Evolutionary conservation across 1,284 basidiomycete species (phyloP), one percentile per base, ranked within the genome.

Genomic region (Malassezia sympodialis): DNA sequence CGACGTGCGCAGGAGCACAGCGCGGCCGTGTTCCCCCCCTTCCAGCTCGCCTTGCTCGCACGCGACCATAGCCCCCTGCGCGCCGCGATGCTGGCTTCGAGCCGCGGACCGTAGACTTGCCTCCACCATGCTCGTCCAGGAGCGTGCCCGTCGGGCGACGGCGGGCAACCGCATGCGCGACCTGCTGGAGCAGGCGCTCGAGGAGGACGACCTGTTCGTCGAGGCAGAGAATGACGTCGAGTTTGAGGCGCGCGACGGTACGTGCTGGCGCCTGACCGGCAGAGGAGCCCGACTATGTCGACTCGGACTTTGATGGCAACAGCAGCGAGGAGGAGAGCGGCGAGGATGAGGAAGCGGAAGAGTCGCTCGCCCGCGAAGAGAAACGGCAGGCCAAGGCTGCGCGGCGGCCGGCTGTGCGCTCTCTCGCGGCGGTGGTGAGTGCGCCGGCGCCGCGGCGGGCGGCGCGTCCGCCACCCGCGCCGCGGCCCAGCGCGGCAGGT

Each of bases 211-310:
- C 23, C 27, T 71, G 23, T 73, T 73, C 45, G 54, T 61, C 50
- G 68, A 72, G 35, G 66, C 65, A 5, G 70, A 68, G 19, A 59
- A 66, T 42, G 70, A 73, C 35, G 42, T 62, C 26, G 68, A 71
- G 24, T 73, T 70, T 32, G 48, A 68, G 46, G 65, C 53, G 2
- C 50, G 60, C 24, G 55, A 48, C 17, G 52, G 52, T 54, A 12
- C 34, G 52, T 54, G 39, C 30, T 15, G 24, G n/a, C 12, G 23
- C 3, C 32, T 42, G 24, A 34, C 32, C 10, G 15, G 41, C 31
- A 53, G 64, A 64, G 11, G 62, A 65, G 44, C 57, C 65, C 15
- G 69, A 71, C 42, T 60, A 62, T 19, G 60, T 73, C 3, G 70
- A 73, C 42, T 65, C 62, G 11, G 70, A 73, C 51, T 73, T 73